Base-by-base conservation (phyloP, 257 asterid species). In the Anisodus tanguticus region DNA sequence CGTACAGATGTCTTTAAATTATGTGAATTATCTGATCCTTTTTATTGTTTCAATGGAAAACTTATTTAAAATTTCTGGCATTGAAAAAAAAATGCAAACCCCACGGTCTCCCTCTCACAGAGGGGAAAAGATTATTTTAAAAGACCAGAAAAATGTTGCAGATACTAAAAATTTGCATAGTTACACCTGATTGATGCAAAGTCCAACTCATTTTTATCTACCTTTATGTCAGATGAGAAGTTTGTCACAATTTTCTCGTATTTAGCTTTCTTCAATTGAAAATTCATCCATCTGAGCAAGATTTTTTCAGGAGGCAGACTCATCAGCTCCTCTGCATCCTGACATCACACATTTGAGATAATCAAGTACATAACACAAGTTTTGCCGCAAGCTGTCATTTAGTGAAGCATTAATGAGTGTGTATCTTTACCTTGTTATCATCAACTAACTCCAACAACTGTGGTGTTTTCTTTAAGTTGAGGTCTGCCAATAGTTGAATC, bases 311-410 rank as follows among this genome's bases (percentile, higher is more conserved):
- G 99, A 53, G 98, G 92, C 83, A 97, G 88, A 85, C 96, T 97
- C 99, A 95, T 92, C 89, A 95, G 90, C 92, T 95, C 99, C 89
- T 97, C 99, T 82, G 94, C 90, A 83, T 95, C 99, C 99, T 96
- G 91, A 49, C 39, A 83, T 82, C 77, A 83, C 88, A 89, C 62
- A 80, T 79, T 82, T 71, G 66, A 59, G 57, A 79, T 39, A 43
- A 74, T 51, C 64, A 53, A 53, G 82, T 15, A 53, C 1, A 26
- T 13, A 31, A 77, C 8, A 53, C 49, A 31, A 13, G 26, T 77
- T 31, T 31, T 31, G 47, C 49, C 47, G 2, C 15, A 77, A 53
- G 16, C 10, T 26, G 16, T 54, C 26, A 13, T 13, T 31, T 31
- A 35, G 15, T 53, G 64, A 77, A 54, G 26, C 64, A 53, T 53